phyloP scores from a whole-genome alignment of 495 filamentous ascomycete species.

The Bacidia rubella region DNA sequence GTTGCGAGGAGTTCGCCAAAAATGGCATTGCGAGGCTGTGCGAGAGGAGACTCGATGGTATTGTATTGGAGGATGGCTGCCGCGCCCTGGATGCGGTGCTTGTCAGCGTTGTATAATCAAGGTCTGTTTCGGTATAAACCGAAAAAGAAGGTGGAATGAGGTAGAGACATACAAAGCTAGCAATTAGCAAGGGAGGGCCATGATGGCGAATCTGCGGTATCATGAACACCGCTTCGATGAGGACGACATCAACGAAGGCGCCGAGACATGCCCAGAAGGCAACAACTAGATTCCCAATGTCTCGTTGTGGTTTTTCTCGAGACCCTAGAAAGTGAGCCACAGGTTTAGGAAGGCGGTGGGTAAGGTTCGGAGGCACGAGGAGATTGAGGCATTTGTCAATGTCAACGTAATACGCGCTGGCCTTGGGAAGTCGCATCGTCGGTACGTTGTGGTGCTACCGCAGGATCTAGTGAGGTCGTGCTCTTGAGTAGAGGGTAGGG shows the following conservation, averaged over 20 bases:
- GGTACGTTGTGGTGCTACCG: background rate
- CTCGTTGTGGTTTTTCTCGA: constrained; percentile 21
- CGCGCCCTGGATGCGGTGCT: no score
- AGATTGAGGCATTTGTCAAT: constrained; percentile 54
- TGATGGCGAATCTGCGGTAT: constrained; percentile 7
- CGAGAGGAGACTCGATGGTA: constrained; percentile 65
- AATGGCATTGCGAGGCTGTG: constrained; percentile 68
- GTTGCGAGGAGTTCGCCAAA: constrained; percentile 58
- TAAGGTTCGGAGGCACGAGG: constrained; percentile 38
- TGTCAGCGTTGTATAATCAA: no score
- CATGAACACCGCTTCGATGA: constrained; percentile 32
- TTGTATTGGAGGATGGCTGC: constrained; percentile 65
- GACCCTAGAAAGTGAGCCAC: constrained; percentile 41
- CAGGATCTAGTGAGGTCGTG: no score
- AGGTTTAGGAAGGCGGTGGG: constrained; percentile 31
- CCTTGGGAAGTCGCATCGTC: background rate
- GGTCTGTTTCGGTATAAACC: no score
- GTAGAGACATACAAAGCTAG: constrained; percentile 13
- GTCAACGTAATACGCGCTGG: constrained; percentile 40
- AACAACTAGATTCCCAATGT: constrained; percentile 33
- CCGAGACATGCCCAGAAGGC: constrained; percentile 4
- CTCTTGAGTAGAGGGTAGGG: no score
- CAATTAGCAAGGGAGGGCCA: constrained; percentile 11
- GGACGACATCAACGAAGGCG: constrained; percentile 24
- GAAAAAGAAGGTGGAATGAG: no score